A percentile compares a stretch with the other conserved stretches of the same genome.
phyloP scores from a whole-genome alignment of 805 yeast genomes.

The Cyberlindnera euphorbiae region DNA sequence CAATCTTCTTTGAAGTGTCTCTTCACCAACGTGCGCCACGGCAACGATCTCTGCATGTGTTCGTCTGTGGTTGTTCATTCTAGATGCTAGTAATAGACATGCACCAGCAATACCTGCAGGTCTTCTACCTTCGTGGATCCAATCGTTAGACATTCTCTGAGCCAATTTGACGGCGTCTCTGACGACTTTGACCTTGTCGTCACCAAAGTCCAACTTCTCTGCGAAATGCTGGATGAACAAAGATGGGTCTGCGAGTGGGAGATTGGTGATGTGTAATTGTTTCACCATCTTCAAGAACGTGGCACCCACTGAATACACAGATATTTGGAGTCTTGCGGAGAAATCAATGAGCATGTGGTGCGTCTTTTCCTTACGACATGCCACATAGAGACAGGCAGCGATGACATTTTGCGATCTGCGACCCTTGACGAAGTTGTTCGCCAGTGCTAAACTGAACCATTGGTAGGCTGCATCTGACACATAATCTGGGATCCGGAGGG shows the following conservation, averaged over 20 bases:
- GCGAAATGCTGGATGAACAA: slow-evolving; percentile 92
- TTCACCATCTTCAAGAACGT: slow-evolving; percentile 93
- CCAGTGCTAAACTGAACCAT: slow-evolving; percentile 84
- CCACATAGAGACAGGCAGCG: slow-evolving; percentile 91
- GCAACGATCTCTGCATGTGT: slow-evolving; percentile 92
- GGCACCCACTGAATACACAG: slow-evolving; percentile 93
- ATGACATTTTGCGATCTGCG: slow-evolving; percentile 91
- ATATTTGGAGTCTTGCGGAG: slow-evolving; percentile 81
- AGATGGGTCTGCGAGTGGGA: slow-evolving; percentile 93
- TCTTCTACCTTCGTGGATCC: slow-evolving; percentile 95
- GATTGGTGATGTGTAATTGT: slow-evolving; percentile 63
- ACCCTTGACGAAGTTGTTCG: slow-evolving; percentile 94
- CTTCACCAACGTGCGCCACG: slow-evolving; percentile 92
- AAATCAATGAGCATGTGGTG: slow-evolving; percentile 96
- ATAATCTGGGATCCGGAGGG: slow-evolving; percentile 75
- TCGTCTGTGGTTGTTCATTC: slow-evolving; percentile 93
- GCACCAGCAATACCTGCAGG: slow-evolving; percentile 99
- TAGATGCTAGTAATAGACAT: slow-evolving; percentile 83
- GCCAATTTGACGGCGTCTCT: slow-evolving; percentile 85
- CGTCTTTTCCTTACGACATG: slow-evolving; percentile 87
- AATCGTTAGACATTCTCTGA: slow-evolving; percentile 86
- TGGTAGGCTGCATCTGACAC: slow-evolving; percentile 82
- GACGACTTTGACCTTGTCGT: slow-evolving; percentile 65
- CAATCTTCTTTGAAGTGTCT: slow-evolving; percentile 84
- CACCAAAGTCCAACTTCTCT: slow-evolving; percentile 78